These are phyloP conservation scores for Quercus berberidifolia DNA, from an alignment of 306 rosid genomes.

Conservation along the genomic window DNA sequence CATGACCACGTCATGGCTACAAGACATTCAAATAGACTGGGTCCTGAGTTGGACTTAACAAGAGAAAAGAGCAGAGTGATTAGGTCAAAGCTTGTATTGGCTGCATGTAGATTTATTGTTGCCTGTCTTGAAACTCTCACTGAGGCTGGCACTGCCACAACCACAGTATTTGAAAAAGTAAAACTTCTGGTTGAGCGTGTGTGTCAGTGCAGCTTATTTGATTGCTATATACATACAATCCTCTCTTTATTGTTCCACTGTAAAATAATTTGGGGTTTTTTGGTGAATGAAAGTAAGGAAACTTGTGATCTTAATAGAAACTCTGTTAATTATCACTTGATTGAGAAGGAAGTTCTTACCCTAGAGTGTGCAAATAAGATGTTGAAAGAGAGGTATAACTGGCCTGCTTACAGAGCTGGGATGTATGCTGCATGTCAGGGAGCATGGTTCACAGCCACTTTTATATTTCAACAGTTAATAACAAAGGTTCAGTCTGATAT, in stretches of 20 bases:
- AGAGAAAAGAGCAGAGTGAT: conserved; percentile 15
- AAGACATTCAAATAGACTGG: conserved; percentile 1
- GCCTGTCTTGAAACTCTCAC: conserved; percentile 40
- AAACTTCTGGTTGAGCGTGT: conserved; percentile 42
- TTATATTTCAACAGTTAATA: conserved; percentile 36
- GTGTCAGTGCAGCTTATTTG: conserved; percentile 40
- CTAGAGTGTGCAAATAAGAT: conserved; percentile 31
- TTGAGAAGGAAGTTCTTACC: conserved; percentile 33
- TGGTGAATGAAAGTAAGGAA: conserved; percentile 24
- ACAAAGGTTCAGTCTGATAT: conserved; percentile 34
- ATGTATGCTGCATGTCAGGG: conserved; percentile 51
- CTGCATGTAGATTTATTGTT: conserved; percentile 41
- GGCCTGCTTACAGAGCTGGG: conserved; percentile 55
- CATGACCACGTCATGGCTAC: conserved; percentile 11
- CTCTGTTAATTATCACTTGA: conserved; percentile 13
- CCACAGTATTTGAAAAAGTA: conserved; percentile 31
- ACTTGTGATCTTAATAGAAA: background rate
- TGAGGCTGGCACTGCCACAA: conserved; percentile 23
- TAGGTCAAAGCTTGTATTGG: conserved; percentile 28
- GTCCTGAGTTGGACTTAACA: conserved; percentile 4
- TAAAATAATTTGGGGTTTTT: conserved; percentile 39
- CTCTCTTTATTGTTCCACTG: conserved; percentile 45
- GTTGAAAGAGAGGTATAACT: conserved; percentile 29
- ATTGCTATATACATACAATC: conserved; percentile 30
- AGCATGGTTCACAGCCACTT: conserved; percentile 38